A percentile compares a stretch with the other conserved stretches of the same genome.
phyloP scores from a whole-genome alignment of 306 rosid genomes.

The Vigna mungo region DNA sequence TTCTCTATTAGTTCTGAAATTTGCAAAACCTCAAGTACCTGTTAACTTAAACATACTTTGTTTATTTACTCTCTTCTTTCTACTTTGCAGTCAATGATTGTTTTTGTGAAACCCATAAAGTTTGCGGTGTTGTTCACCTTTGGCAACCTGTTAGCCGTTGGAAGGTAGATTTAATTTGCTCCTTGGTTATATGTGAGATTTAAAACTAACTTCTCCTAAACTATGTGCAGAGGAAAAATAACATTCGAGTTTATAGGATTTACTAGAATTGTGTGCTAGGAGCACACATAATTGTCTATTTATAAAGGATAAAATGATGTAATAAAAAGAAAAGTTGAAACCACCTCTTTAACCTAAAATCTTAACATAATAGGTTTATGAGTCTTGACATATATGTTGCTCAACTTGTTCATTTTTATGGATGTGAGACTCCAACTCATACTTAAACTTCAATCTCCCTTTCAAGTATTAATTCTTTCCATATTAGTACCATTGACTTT shows the following conservation, averaged over 20 bases:
- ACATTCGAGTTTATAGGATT: background rate
- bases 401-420: too few relatives aligned
- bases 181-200: constrained; percentile 23
- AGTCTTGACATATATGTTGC: too few relatives aligned
- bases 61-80: constrained; percentile 17
- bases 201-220: constrained; percentile 13
- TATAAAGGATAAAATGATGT: too few relatives aligned
- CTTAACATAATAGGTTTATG: too few relatives aligned
- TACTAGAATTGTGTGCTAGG: too few relatives aligned
- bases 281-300: too few relatives aligned
- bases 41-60: constrained; percentile 33
- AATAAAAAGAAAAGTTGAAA: too few relatives aligned
- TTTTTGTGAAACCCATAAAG: constrained; percentile 84
- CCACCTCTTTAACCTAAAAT: too few relatives aligned
- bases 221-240: constrained; percentile 11
- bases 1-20: background rate
- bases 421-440: too few relatives aligned
- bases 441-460: too few relatives aligned
- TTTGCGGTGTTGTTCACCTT: constrained; percentile 85
- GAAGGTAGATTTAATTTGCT: constrained; percentile 72
- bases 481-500: too few relatives aligned
- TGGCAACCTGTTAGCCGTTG: constrained; percentile 91
- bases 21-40: constrained; percentile 19
- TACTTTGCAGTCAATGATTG: constrained; percentile 83
- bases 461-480: too few relatives aligned